Conservation (phyloP, 2,329 filamentous ascomycete genomes). For the Ascochyta fabae region DNA sequence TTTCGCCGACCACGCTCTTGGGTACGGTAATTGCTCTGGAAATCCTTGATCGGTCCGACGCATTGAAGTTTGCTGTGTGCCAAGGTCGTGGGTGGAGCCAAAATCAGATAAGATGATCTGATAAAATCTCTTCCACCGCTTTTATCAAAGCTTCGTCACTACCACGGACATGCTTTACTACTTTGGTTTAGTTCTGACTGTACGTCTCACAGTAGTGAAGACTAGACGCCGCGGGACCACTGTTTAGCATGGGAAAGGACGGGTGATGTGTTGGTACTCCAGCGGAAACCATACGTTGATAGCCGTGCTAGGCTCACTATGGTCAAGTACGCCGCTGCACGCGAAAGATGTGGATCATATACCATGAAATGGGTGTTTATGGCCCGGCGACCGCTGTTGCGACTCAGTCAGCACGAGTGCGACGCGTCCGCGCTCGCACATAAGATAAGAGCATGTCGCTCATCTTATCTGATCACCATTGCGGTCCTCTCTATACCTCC, state of each 20-base stretch:
- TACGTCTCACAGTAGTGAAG: background rate
- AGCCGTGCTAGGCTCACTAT: background rate
- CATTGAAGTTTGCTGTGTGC: background rate
- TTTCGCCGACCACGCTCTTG: too few relatives aligned
- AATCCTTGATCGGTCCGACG: conserved; percentile 14
- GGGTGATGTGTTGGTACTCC: background rate
- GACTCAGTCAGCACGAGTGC: conserved; percentile 4
- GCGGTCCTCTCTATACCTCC: background rate
- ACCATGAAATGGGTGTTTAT: conserved; percentile 3
- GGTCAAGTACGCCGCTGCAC: background rate
- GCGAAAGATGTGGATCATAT: background rate
- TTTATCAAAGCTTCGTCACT: conserved; percentile 1
- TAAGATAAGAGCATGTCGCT: conserved; percentile 5
- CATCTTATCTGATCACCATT: conserved; percentile 17
- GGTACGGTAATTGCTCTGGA: background rate
- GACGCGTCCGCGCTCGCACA: background rate
- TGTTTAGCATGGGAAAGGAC: background rate
- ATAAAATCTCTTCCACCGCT: conserved; percentile 4
- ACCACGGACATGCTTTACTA: background rate
- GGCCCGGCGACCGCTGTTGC: background rate
- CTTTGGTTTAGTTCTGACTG: background rate
- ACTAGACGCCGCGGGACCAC: background rate
- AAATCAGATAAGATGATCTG: conserved; percentile 15
- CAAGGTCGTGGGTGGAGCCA: conserved; percentile 3
- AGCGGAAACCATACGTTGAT: background rate